phyloP scores from a whole-genome alignment of 192 early-diverging fungal species.

The Coemansia sp. region DNA sequence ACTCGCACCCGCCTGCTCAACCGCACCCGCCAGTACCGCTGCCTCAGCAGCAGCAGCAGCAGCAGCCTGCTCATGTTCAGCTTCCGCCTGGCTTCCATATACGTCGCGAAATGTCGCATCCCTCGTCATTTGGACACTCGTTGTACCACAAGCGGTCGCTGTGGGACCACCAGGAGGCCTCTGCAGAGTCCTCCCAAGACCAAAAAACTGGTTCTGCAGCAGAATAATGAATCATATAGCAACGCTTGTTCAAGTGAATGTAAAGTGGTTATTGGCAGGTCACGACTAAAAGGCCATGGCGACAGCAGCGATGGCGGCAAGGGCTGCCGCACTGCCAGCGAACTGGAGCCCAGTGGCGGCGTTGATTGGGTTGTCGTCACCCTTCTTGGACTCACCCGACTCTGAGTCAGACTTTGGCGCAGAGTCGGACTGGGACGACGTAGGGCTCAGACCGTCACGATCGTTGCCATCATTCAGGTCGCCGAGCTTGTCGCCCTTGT shows the following conservation, averaged over 20 bases:
- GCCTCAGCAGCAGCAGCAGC: background rate
- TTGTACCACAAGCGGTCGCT: conserved; percentile 21
- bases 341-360: conserved; percentile 9
- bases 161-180: conserved; percentile 2
- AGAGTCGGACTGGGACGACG: background rate
- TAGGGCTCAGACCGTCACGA: conserved; percentile 12
- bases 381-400: conserved; percentile 1
- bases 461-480: conserved; percentile 51
- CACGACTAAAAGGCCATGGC: conserved; percentile 10
- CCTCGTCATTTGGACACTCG: conserved; percentile 30
- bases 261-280: background rate
- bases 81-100: conserved; percentile 4
- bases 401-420: background rate
- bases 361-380: background rate
- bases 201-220: background rate
- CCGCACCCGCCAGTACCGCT: background rate
- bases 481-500: conserved; percentile 47
- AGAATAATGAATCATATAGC: background rate
- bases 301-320: conserved; percentile 8
- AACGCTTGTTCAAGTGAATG: background rate
- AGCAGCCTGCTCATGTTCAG: background rate
- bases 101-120: conserved; percentile 17
- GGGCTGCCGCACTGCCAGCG: conserved; percentile 10
- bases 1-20: background rate
- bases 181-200: background rate